These are phyloP conservation scores for Nakataea oryzae DNA, from an alignment of 2,329 filamentous ascomycete species.

Conservation along the genomic window DNA sequence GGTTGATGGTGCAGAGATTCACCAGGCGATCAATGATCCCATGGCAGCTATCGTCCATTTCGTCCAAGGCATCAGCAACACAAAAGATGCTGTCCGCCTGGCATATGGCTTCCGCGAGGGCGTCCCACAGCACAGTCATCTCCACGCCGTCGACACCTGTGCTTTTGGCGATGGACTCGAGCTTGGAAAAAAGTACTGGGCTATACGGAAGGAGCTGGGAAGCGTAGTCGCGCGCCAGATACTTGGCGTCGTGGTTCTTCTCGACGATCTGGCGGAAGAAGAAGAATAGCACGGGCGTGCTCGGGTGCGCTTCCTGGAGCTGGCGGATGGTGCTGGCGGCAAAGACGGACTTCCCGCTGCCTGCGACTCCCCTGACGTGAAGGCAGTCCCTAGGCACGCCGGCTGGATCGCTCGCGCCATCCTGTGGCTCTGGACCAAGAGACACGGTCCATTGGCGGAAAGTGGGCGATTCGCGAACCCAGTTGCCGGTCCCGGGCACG, in stretches of 20 bases:
- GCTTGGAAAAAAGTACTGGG: conserved; percentile 15
- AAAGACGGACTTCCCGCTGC: conserved; percentile 26
- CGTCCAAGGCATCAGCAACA: neutral
- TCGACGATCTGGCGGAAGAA: conserved; percentile 28
- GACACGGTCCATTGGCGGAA: conserved; percentile 11
- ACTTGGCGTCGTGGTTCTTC: conserved; percentile 19
- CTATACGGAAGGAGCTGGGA: conserved; percentile 20
- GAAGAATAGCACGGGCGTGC: conserved; percentile 21
- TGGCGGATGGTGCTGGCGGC: conserved; percentile 15
- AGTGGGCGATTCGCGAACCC: conserved; percentile 9
- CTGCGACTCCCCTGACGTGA: conserved; percentile 25
- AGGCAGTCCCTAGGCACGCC: conserved; percentile 12
- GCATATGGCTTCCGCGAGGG: neutral
- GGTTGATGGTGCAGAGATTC: neutral
- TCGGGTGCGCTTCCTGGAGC: conserved; percentile 5
- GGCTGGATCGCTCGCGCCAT: conserved; percentile 2
- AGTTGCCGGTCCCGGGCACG: conserved; percentile 13
- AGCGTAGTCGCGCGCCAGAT: conserved; percentile 23
- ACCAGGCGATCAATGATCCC: neutral
- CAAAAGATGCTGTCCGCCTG: neutral
- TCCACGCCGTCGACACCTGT: neutral
- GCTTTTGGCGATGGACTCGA: conserved; percentile 4
- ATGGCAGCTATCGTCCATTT: conserved; percentile 26
- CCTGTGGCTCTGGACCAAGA: too few relatives aligned
- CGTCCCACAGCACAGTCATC: neutral